phyloP scores from a whole-genome alignment of 140 eudicot genomes.

The Bidens hawaiensis region DNA sequence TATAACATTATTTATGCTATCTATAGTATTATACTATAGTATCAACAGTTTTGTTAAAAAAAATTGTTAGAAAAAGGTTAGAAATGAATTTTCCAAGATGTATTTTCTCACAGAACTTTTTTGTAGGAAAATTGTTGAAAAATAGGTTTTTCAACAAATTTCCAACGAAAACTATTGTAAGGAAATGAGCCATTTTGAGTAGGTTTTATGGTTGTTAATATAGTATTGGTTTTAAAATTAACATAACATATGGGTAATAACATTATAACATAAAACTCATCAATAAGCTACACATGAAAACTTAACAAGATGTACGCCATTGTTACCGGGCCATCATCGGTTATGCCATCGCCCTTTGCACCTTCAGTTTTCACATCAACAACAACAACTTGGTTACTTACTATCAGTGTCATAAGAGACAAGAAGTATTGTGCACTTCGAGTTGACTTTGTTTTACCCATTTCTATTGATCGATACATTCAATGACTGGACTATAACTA shows the following conservation, averaged over 20 bases:
- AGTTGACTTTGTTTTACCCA: constrained; percentile 8
- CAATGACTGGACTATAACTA: neutral
- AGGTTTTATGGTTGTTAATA: no score
- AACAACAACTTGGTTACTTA: constrained; percentile 20
- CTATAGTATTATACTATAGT: no score
- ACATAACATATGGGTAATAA: neutral
- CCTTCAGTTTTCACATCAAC: constrained; percentile 30
- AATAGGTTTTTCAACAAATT: no score
- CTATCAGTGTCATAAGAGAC: constrained; percentile 16
- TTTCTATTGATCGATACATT: constrained; percentile 3
- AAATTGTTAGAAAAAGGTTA: no score
- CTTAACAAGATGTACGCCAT: neutral
- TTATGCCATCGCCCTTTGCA: constrained; percentile 34
- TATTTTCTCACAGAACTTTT: no score
- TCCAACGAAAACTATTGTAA: no score
- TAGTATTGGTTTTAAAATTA: no score
- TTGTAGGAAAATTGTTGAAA: no score
- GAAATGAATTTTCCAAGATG: no score
- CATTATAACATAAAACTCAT: neutral
- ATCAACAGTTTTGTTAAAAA: no score
- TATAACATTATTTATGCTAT: no score
- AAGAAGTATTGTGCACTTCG: constrained; percentile 10
- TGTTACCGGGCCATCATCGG: constrained; percentile 37
- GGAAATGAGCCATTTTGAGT: no score
- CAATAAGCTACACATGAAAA: neutral